These are phyloP conservation scores for Pelargonium fulgidum DNA, from an alignment of 441 rosid species.

Conservation along the genomic window DNA sequence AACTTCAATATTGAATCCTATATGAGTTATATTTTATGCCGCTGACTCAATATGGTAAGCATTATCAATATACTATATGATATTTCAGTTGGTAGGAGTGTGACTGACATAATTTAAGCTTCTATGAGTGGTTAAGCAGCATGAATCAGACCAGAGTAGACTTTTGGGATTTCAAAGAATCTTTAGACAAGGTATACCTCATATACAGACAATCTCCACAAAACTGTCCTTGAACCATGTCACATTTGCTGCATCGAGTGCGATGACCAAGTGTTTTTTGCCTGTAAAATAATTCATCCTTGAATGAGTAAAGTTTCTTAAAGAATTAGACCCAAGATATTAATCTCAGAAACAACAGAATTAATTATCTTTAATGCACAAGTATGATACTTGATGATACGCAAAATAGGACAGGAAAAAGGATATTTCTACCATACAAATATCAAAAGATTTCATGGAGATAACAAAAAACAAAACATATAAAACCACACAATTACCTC, in stretches of 20 bases:
- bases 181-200: constrained; percentile 42
- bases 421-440: background rate
- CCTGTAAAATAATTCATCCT: constrained; percentile 34
- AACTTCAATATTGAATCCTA: background rate
- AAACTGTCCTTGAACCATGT: constrained; percentile 77
- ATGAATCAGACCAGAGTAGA: background rate
- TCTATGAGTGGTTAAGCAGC: background rate
- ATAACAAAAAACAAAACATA: background rate
- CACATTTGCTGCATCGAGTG: constrained; percentile 58
- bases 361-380: background rate
- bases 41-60: background rate
- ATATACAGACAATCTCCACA: constrained; percentile 89
- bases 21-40: background rate
- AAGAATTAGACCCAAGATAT: background rate
- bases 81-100: background rate
- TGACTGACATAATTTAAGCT: background rate
- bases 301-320: constrained; percentile 2
- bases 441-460: background rate
- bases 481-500: background rate
- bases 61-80: background rate
- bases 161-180: background rate
- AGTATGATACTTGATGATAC: background rate
- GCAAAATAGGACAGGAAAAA: background rate
- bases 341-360: background rate
- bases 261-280: constrained; percentile 89